Evolutionary conservation across 2,329 filamentous ascomycete species (phyloP).

Genomic region (Gaeumannomyces sp.): DNA sequence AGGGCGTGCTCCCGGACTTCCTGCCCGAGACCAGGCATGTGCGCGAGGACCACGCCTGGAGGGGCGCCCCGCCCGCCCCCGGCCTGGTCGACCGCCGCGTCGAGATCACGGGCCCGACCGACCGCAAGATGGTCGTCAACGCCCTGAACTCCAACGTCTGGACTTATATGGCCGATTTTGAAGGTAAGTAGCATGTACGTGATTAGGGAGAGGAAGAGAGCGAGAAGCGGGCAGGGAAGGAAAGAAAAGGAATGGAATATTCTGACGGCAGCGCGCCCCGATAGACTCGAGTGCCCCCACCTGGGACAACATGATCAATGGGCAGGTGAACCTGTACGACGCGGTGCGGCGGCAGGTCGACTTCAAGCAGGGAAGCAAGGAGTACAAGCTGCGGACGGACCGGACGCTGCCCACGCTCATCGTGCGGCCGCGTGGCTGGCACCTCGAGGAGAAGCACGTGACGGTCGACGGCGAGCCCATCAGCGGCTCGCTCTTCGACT

Average conservation of each 20-base stretch:
- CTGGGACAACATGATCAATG: constrained; percentile 99
- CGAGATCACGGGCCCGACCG: constrained; percentile 95
- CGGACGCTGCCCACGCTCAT: constrained; percentile 81
- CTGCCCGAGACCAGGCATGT: constrained; percentile 93
- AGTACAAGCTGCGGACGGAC: constrained; percentile 96
- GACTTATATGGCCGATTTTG: constrained; percentile 99
- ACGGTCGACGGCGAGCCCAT: constrained; percentile 93
- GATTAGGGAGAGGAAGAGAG: too few species aligned
- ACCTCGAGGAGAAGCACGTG: constrained; percentile 97
- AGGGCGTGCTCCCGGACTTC: constrained; percentile 84
- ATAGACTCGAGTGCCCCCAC: constrained; percentile 90
- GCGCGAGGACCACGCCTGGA: constrained; percentile 91
- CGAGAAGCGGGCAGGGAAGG: not conserved
- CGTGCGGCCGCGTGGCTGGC: constrained; percentile 92
- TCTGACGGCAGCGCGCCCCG: not conserved
- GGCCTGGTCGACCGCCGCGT: constrained; percentile 89
- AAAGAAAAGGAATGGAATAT: constrained; percentile 7
- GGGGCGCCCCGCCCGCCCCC: constrained; percentile 82
- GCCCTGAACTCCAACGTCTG: constrained; percentile 92
- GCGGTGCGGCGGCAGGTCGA: constrained; percentile 90
- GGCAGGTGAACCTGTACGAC: constrained; percentile 96
- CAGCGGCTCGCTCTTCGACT: constrained; percentile 89
- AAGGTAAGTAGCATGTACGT: constrained; percentile 65
- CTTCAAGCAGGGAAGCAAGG: constrained; percentile 91
- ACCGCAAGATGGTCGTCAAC: constrained; percentile 99